Conservation (phyloP, 768 basidiomycete species). For the Panaeolus cyanescens region DNA sequence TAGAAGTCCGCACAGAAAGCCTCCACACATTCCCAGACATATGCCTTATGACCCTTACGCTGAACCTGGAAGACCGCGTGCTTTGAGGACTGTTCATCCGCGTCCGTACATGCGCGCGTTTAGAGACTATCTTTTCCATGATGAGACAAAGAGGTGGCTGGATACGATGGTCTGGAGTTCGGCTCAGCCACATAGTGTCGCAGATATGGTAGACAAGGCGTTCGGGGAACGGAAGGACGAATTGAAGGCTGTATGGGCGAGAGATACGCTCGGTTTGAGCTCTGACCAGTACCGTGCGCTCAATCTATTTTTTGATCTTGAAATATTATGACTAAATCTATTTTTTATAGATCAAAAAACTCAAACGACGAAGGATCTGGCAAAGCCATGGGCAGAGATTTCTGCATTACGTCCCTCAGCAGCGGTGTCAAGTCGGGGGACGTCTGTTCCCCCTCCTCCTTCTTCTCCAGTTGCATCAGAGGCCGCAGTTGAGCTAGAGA, state of each 20-base stretch:
- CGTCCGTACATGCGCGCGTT: constrained; percentile 71
- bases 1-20: constrained; percentile 45
- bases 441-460: constrained; percentile 7
- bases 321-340: neutral
- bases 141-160: constrained; percentile 62
- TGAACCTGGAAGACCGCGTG: constrained; percentile 22
- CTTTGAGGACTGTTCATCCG: constrained; percentile 46
- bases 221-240: constrained; percentile 47
- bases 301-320: neutral
- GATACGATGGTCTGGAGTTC: constrained; percentile 91
- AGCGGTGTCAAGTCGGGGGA: neutral
- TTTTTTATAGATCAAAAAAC: constrained; percentile 40
- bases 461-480: neutral
- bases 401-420: neutral
- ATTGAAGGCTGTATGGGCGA: constrained; percentile 74
- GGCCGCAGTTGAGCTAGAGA: neutral
- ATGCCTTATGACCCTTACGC: constrained; percentile 21
- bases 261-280: constrained; percentile 74
- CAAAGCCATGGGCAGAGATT: constrained; percentile 60
- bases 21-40: neutral
- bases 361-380: constrained; percentile 75
- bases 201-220: constrained; percentile 67
- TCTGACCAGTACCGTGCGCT: constrained; percentile 65
- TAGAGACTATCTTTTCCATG: constrained; percentile 61
- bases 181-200: constrained; percentile 79